Conservation (phyloP, 2,329 filamentous ascomycete species). For the Hypoxylon sp. region DNA sequence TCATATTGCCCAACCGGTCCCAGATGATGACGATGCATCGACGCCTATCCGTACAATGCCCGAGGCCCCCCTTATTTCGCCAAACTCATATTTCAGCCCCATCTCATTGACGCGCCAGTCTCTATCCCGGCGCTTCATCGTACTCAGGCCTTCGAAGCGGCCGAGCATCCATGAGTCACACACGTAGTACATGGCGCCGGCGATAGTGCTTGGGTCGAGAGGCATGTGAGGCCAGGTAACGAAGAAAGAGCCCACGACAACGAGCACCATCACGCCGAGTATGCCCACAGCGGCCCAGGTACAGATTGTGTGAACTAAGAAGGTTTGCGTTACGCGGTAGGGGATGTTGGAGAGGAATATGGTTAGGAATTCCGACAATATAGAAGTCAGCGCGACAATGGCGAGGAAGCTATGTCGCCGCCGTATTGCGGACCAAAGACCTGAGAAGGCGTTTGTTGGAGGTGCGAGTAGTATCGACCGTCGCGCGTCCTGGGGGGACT, state of each 20-base stretch:
- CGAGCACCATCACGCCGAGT: conserved; percentile 57
- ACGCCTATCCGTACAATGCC: conserved; percentile 51
- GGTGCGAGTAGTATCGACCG: conserved; percentile 55
- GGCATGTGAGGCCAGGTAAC: conserved; percentile 57
- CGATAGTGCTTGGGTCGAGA: conserved; percentile 56
- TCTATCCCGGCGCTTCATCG: conserved; percentile 51
- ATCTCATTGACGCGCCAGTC: conserved; percentile 52
- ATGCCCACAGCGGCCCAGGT: conserved; percentile 55
- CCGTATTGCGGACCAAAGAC: conserved; percentile 54
- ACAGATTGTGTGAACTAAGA: conserved; percentile 53
- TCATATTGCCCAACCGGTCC: conserved; percentile 24
- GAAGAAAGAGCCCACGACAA: conserved; percentile 55
- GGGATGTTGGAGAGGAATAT: conserved; percentile 59
- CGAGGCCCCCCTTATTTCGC: conserved; percentile 52
- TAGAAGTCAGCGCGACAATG: conserved; percentile 53
- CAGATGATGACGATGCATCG: conserved; percentile 43
- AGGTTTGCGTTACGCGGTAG: conserved; percentile 57
- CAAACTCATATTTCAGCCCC: conserved; percentile 54
- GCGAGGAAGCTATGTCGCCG: conserved; percentile 55
- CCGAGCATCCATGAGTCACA: conserved; percentile 55
- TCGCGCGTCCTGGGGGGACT: conserved; percentile 48
- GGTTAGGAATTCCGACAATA: conserved; percentile 58
- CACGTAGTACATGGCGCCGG: conserved; percentile 57
- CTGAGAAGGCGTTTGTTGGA: conserved; percentile 41
- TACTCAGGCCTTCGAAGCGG: conserved; percentile 52